phyloP scores from a whole-genome alignment of 2,329 filamentous ascomycete species.

The Leptographium radiaticola region DNA sequence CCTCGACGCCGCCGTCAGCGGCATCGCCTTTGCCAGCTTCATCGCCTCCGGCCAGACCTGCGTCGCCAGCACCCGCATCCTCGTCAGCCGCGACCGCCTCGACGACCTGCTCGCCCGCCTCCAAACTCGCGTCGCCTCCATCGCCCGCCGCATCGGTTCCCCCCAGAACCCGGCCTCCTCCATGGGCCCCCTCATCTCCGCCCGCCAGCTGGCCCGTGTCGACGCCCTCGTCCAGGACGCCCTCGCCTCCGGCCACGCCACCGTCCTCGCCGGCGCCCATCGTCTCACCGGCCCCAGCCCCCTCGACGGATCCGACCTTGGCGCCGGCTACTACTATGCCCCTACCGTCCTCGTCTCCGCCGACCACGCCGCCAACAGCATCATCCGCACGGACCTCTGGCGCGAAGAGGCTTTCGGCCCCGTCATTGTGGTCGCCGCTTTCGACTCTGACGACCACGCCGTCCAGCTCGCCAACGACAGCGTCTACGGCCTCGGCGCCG shows the following conservation, averaged over 20 bases:
- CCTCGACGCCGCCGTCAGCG: conserved; percentile 53
- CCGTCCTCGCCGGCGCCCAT: conserved; percentile 28
- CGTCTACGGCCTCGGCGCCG: conserved; percentile 65
- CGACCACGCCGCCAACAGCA: conserved; percentile 19
- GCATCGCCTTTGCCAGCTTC: conserved; percentile 48
- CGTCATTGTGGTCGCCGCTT: conserved; percentile 61
- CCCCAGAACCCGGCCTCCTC: conserved; percentile 42
- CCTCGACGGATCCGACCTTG: conserved; percentile 38
- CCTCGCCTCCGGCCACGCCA: conserved; percentile 32
- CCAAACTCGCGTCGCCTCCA: conserved; percentile 46
- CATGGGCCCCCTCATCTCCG: conserved; percentile 53
- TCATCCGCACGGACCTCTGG: conserved; percentile 61
- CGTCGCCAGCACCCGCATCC: conserved; percentile 61
- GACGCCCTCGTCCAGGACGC: conserved; percentile 54
- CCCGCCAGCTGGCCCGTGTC: conserved; percentile 50
- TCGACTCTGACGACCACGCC: conserved; percentile 60
- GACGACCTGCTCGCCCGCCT: conserved; percentile 52
- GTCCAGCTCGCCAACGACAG: conserved; percentile 59
- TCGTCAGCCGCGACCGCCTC: conserved; percentile 57
- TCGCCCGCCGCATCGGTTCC: conserved; percentile 40
- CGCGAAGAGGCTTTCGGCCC: conserved; percentile 76
- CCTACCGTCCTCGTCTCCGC: conserved; percentile 56
- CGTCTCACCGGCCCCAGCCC: conserved; percentile 29
- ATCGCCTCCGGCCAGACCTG: conserved; percentile 44
- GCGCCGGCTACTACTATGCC: conserved; percentile 60